Base-by-base conservation (phyloP, 1,284 basidiomycete species). In the Boletellus dicymbophilus region DNA sequence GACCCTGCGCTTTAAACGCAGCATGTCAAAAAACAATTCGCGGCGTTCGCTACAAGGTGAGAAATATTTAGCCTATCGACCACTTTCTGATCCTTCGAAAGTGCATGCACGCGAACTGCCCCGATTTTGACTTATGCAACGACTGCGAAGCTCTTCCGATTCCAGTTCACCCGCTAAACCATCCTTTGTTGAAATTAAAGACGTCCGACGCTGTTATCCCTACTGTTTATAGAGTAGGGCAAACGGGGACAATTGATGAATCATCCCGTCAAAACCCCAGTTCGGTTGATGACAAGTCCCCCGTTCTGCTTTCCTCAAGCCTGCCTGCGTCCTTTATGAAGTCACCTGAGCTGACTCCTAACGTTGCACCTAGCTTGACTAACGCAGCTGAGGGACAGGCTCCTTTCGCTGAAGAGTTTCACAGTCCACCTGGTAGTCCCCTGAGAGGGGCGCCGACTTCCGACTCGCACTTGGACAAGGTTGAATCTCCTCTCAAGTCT, bases 91-190 rank as follows among this genome's bases (percentile, higher is more conserved):
- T 53, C 41, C 21, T 34, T 49, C 15, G 3, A 6, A 57, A 92
- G 86, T 95, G 93, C 70, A 83, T 90, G 81, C 87, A 94, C 66
- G 79, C 84, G 16, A 70, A 76, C 16, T 95, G 93, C 68, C 78
- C 80, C 2, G 90, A 95, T 69, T 94, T 85, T 58, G 93, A 95
- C 61, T 76, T 95, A 16, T 95, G 93, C 70, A 79, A 80, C 58
- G 70, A 73, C 51, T 95, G 93, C 70, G 93, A 95, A 70, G 84
- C 90, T 2, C 74, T 82, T 44, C 92, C 93, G 0, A 89, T 91
- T 51, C 70, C 85, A 5, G 76, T 88, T 11, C 93, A 95, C 65
- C 90, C 90, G 0, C 58, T 68, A 8, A 79, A 73, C 34, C 93
- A 95, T 64, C 84, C 90, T 0, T 68, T 95, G 71, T 70, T 95